phyloP scores from a whole-genome alignment of 169 alveolate species.

The Plasmodium malariae region DNA sequence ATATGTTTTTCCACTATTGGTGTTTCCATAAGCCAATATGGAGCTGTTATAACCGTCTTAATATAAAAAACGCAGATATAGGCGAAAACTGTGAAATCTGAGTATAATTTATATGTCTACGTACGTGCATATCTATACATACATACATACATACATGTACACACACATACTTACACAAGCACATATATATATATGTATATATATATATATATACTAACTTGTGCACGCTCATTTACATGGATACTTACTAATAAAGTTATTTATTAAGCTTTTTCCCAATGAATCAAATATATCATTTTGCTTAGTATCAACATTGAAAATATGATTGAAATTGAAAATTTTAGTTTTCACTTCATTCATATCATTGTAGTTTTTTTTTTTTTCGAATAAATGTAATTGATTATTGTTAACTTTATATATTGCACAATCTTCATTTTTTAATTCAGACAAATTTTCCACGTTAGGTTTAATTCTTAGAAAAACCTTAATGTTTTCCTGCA shows the following conservation, averaged over 20 bases:
- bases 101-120: too few relatives aligned
- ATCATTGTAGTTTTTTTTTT: conserved; percentile 65
- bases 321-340: conserved; percentile 47
- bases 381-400: conserved; percentile 56
- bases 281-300: conserved; percentile 58
- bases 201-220: not conserved
- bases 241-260: conserved; percentile 56
- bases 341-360: conserved; percentile 45
- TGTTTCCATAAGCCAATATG: conserved; percentile 72
- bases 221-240: not conserved
- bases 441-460: conserved; percentile 37
- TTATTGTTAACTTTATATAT: conserved; percentile 50
- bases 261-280: conserved; percentile 42
- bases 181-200: conserved; percentile 5
- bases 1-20: conserved; percentile 73
- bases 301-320: conserved; percentile 32
- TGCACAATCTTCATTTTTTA: conserved; percentile 51
- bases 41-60: conserved; percentile 75
- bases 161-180: not conserved
- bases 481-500: conserved; percentile 63
- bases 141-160: not conserved
- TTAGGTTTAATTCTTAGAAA: conserved; percentile 67
- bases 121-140: too few relatives aligned
- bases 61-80: not conserved
- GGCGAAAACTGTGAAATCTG: too few relatives aligned